Evolutionary conservation across 768 basidiomycete genomes (phyloP).

Genomic region (Pleurotus cornucopiae): DNA sequence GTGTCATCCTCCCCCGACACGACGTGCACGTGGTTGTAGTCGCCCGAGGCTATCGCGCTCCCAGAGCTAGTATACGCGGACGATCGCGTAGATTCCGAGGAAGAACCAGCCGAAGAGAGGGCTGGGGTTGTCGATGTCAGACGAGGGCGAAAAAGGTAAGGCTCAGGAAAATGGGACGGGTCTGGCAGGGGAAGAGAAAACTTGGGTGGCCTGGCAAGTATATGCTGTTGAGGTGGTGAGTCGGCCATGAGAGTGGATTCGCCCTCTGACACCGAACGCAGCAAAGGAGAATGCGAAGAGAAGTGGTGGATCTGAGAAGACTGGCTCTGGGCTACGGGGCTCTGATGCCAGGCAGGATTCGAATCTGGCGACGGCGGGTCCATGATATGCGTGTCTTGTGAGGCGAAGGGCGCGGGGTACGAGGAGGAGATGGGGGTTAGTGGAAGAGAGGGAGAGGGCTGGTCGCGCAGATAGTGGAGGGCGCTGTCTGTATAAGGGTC

Average conservation of each 20-base stretch:
- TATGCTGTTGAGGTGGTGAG: slow-evolving; percentile 11
- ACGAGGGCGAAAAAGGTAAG: slow-evolving; percentile 56
- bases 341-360: background rate
- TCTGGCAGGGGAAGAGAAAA: slow-evolving; percentile 47
- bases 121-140: slow-evolving; percentile 46
- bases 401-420: slow-evolving; percentile 28
- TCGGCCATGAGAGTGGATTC: slow-evolving; percentile 28
- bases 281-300: slow-evolving; percentile 26
- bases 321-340: slow-evolving; percentile 12
- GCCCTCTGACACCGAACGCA: slow-evolving; percentile 35
- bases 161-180: slow-evolving; percentile 68
- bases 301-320: slow-evolving; percentile 9
- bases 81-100: slow-evolving; percentile 68
- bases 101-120: slow-evolving; percentile 68
- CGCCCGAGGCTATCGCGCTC: slow-evolving; percentile 54
- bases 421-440: slow-evolving; percentile 28
- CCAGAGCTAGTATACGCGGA: slow-evolving; percentile 76
- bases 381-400: slow-evolving; percentile 20
- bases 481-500: slow-evolving; percentile 9
- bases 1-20: slow-evolving; percentile 58
- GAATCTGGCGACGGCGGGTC: slow-evolving; percentile 2
- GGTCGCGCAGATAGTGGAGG: slow-evolving; percentile 24
- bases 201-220: slow-evolving; percentile 41
- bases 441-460: slow-evolving; percentile 24
- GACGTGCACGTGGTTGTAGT: slow-evolving; percentile 64